Conservation (phyloP, 352 stramenopile species). For the Plasmopara muralis region DNA sequence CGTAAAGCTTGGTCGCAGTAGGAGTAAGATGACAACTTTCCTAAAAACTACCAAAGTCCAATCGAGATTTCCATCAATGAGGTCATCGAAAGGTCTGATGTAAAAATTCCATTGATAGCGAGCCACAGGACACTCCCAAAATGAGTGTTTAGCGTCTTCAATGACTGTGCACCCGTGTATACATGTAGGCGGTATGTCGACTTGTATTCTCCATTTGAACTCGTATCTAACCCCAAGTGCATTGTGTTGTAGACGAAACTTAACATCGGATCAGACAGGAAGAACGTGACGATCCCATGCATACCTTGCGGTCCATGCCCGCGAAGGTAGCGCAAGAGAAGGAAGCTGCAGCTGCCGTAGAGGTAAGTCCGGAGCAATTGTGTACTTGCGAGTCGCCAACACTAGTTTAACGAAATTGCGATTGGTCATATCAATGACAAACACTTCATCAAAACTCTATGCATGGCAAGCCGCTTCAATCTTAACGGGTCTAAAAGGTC, state of each 20-base stretch:
- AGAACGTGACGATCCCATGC: background rate
- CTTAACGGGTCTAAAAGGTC: background rate
- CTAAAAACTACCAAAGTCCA: constrained; percentile 7
- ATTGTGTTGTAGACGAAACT: constrained; percentile 1
- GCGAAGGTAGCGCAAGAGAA: background rate
- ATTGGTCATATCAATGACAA: constrained; percentile 5
- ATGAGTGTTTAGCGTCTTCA: constrained; percentile 7
- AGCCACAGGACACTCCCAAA: constrained; percentile 9
- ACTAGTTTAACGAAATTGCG: constrained; percentile 3
- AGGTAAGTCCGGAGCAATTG: background rate
- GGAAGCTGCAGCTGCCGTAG: background rate
- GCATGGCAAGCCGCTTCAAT: constrained; percentile 6
- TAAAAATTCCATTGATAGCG: constrained; percentile 2
- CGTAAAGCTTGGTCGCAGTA: background rate
- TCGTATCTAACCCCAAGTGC: background rate
- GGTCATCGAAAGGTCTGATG: constrained; percentile 2
- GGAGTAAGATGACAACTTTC: background rate
- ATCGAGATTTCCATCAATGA: constrained; percentile 1
- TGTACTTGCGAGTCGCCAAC: background rate
- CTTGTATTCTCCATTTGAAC: constrained; percentile 2
- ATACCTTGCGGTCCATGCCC: background rate
- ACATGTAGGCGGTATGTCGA: constrained; percentile 1
- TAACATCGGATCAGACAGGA: background rate
- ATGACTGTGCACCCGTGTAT: constrained; percentile 1
- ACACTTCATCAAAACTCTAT: background rate